A percentile compares a stretch with the other conserved stretches of the same genome.
Conservation (phyloP, 176 grass and related monocot genomes). For the Pontederia paniculata region DNA sequence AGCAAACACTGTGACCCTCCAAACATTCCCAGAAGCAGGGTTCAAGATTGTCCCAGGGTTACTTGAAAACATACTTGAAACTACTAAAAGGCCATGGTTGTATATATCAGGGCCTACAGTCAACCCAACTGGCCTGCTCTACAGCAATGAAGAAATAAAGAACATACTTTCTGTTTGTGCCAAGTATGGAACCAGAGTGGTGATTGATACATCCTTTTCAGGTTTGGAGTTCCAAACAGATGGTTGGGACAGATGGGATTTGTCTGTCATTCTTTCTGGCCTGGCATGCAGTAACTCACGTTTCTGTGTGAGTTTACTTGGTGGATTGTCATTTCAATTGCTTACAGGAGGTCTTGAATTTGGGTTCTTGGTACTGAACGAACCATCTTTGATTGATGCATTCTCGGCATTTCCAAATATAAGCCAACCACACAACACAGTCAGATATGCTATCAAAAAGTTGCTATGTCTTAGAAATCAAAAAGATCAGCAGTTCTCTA, state of each 20-base stretch:
- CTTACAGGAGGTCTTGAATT: conserved; percentile 60
- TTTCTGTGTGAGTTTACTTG: conserved; percentile 52
- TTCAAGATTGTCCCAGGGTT: conserved; percentile 53
- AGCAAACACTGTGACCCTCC: conserved; percentile 37
- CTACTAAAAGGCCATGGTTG: conserved; percentile 60
- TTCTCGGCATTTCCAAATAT: conserved; percentile 68
- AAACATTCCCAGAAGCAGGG: conserved; percentile 32
- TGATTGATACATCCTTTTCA: conserved; percentile 83
- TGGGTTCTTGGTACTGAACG: conserved; percentile 67
- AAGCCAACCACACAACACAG: conserved; percentile 57
- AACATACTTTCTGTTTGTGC: conserved; percentile 58
- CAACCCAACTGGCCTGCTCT: conserved; percentile 76
- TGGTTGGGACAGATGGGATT: conserved; percentile 45
- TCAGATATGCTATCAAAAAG: conserved; percentile 75
- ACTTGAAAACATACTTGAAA: conserved; percentile 39
- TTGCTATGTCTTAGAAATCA: conserved; percentile 57
- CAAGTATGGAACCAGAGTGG: conserved; percentile 67
- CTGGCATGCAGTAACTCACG: conserved; percentile 27
- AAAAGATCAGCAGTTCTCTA: conserved; percentile 34
- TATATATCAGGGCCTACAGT: conserved; percentile 82
- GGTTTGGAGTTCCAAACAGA: conserved; percentile 66
- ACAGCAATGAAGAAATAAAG: conserved; percentile 53
- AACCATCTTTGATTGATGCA: conserved; percentile 41
- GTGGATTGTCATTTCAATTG: conserved; percentile 71
- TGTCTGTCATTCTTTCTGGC: conserved; percentile 39